These are phyloP conservation scores for Fragilaria crotonensis DNA, from an alignment of 108 stramenopile genomes.

Conservation along the genomic window DNA sequence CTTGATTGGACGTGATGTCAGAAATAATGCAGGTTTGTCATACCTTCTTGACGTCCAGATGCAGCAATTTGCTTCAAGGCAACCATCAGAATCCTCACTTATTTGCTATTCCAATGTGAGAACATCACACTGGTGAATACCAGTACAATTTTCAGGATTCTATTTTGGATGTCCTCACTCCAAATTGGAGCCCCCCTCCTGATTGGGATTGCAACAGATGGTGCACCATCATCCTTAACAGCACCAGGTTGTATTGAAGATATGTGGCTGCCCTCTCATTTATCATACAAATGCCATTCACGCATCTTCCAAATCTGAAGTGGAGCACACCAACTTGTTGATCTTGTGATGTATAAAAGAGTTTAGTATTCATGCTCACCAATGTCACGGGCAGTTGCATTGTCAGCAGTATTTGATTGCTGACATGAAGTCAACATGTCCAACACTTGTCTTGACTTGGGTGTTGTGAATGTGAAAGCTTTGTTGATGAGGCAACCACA, in stretches of 20 bases:
- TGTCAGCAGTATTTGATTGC: not conserved
- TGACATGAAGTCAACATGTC: not conserved
- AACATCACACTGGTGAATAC: not conserved
- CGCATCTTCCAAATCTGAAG: not conserved
- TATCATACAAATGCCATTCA: not conserved
- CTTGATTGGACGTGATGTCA: not conserved
- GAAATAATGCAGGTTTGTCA: not conserved
- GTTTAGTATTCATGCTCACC: not conserved
- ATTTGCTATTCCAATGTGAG: not conserved
- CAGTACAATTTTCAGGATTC: not conserved
- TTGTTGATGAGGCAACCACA: not conserved
- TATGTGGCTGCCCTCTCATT: not conserved
- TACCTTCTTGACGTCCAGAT: not conserved
- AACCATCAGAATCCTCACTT: not conserved
- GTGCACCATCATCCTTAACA: not conserved
- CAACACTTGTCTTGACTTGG: not conserved
- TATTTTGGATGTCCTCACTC: not conserved
- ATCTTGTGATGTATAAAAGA: not conserved
- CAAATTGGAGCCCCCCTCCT: not conserved
- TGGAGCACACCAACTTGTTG: constrained; percentile 6
- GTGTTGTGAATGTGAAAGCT: not conserved
- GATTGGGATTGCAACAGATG: constrained; percentile 7
- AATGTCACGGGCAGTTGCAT: not conserved
- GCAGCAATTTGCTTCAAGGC: not conserved
- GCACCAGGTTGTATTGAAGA: not conserved